phyloP scores from a whole-genome alignment of 208 protist species.

The Leishmania gerbilli region DNA sequence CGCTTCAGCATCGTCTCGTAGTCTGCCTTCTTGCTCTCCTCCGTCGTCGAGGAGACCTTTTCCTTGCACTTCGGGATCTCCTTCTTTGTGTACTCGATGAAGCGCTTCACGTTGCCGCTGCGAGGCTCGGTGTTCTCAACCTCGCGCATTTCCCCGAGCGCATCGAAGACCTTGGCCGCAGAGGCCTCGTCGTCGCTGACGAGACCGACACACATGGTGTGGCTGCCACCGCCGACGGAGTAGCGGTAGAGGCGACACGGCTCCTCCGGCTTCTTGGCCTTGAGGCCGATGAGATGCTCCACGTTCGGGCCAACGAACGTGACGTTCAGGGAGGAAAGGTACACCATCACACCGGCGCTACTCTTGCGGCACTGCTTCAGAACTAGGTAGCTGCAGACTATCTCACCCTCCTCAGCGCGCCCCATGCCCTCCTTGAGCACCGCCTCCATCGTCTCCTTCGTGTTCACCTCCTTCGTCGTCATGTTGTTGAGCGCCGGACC shows the following conservation, averaged over 20 bases:
- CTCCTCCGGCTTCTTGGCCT: constrained; percentile 50
- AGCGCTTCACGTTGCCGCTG: constrained; percentile 81
- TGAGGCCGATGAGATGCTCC: constrained; percentile 49
- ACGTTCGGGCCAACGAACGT: constrained; percentile 46
- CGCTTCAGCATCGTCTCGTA: constrained; percentile 45
- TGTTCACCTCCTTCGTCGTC: constrained; percentile 41
- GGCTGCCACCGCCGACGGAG: constrained; percentile 63
- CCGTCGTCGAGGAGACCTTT: constrained; percentile 36
- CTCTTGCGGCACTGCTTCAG: constrained; percentile 61
- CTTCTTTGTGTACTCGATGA: constrained; percentile 72
- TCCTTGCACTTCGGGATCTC: constrained; percentile 55
- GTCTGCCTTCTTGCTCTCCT: constrained; percentile 47
- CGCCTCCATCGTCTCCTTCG: constrained; percentile 32
- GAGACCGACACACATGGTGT: constrained; percentile 38
- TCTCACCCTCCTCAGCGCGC: constrained; percentile 42
- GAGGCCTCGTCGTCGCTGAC: constrained; percentile 42
- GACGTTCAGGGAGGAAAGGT: constrained; percentile 67
- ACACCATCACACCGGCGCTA: constrained; percentile 40
- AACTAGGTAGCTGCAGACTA: constrained; percentile 69
- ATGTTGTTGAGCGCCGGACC: constrained; percentile 61
- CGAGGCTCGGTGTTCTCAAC: constrained; percentile 68
- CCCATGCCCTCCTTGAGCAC: constrained; percentile 42
- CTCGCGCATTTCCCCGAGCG: constrained; percentile 37
- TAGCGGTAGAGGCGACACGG: constrained; percentile 69
- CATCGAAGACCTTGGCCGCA: constrained; percentile 32